Base-by-base conservation (phyloP, 2,329 filamentous ascomycete genomes). In the Paraphaeosphaeria sporulosa region DNA sequence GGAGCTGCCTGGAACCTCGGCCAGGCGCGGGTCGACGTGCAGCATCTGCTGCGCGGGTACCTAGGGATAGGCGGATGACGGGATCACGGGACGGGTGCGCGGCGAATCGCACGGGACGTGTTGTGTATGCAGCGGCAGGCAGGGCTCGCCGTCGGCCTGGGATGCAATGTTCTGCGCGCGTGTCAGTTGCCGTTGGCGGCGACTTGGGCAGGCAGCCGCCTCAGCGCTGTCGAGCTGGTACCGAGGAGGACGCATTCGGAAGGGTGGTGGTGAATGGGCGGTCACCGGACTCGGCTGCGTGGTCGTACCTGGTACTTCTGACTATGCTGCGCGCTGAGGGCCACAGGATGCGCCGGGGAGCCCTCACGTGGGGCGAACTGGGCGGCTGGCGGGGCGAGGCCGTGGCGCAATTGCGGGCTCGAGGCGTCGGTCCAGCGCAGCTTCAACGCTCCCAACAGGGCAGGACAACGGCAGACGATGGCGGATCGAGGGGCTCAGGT, bases 191-290 rank as follows among this genome's bases (percentile, higher is more conserved):
- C 61, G 44, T 57, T 48, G 49, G 55, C 57, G 58, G 47, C 52
- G 53, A 43, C 55, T 58, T 52, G 53, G 25, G 25, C 55, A 55
- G 55, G 59, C 58, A 49, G 55, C 52, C 55, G 58, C 50, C 50
- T 19, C n/a, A 27, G 50, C 50, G 38, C 36, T 10, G 34, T 3
- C 47, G 61, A 57, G 55, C 46, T 56, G 60, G 68, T 74, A 75
- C 70, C 72, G 60, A 46, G 59, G 70, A 51, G 59, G 68, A 72
- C 68, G 71, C 73, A 76, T 75, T 59, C 72, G 72, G 73, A 67
- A 53, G 47, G 49, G 44, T 56, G 61, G 58, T 63, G 65, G 62
- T 60, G 60, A 59, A 60, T 32, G 60, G 34, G 43, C 49, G 59
- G 64, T 64, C 64, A 65, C 59, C 51, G 50, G 66, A 64, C 58